A percentile compares a stretch with the other conserved stretches of the same genome.
Conservation (phyloP, 2,329 filamentous ascomycete species). For the Fusarium nisikadoi region DNA sequence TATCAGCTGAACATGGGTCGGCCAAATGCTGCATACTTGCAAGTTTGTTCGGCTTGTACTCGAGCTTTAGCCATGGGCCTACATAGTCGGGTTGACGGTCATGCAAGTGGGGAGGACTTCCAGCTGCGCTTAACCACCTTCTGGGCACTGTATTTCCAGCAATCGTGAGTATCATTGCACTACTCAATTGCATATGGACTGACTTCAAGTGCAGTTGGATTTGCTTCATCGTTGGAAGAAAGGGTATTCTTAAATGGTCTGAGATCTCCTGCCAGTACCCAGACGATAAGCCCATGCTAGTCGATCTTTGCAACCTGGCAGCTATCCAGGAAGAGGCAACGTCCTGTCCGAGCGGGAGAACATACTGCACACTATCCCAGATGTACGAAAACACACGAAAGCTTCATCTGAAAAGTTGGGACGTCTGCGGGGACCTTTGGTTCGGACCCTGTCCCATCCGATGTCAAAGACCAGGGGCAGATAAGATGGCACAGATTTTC, state of each 20-base stretch:
- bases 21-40: neutral
- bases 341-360: rapidly evolving
- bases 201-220: rapidly evolving
- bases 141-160: neutral
- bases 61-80: neutral
- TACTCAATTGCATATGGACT: rapidly evolving
- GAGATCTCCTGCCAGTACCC: neutral
- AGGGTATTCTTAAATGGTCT: rapidly evolving
- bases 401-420: neutral
- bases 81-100: neutral
- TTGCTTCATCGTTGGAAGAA: neutral
- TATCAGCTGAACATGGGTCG: neutral
- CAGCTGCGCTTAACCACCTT: neutral
- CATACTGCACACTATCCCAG: neutral
- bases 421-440: neutral
- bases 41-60: neutral
- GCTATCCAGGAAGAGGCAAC: neutral
- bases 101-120: neutral
- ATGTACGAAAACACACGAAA: neutral
- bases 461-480: rapidly evolving
- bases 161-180: neutral
- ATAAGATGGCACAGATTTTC: neutral
- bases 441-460: neutral
- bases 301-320: neutral
- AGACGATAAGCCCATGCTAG: neutral